Base-by-base conservation (phyloP, 352 stramenopile species). In the Globisporangium canariense region DNA sequence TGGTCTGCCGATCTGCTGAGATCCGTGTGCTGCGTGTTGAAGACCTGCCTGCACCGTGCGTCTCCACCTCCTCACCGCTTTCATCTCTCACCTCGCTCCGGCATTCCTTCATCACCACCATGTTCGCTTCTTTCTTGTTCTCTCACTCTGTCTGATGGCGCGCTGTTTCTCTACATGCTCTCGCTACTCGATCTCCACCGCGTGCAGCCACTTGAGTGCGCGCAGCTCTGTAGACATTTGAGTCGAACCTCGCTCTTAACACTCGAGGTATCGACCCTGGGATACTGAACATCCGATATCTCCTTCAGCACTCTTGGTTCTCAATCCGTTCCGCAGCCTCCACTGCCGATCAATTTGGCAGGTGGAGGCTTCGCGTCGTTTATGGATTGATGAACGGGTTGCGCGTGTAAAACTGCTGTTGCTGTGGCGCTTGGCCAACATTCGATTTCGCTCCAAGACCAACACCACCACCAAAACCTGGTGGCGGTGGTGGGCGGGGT, bases 301-400 rank as follows among this genome's bases (percentile, higher is more conserved):
- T 47, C 40, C 18, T 16, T 53, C 20, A 32, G 13, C 47, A 60
- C 16, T 7, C 28, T 62, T 61, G 16, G 30, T 40, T 62, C 7
- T 32, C 47, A 22, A 45, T 58, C 34, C 28, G 28, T n/a, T 38
- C 28, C 40, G 22, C 57, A 55, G 43, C 57, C 40, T 41, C 57
- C 45, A 9, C 41, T 22, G 57, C n/a, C 25, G 32, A 41, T 51
- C n/a, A 57, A 43, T 18, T 18, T 38, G 30, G 14, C 40, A 41
- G n/a, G n/a, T 20, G 11, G 41, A 43, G 18, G 51, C 60, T 41
- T 56, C 51, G 25, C 30, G 9, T 22, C 25, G 41, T 40, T 68
- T 89, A 89, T 49, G 80, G 73, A 45, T 87, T 90, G 25, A 88
- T 69, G 62, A 88, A 91, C 55, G 77, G 76, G 46, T 87, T 89